These are phyloP conservation scores for Cordyceps sp. DNA, from an alignment of 2,329 filamentous ascomycete genomes.

Conservation along the genomic window DNA sequence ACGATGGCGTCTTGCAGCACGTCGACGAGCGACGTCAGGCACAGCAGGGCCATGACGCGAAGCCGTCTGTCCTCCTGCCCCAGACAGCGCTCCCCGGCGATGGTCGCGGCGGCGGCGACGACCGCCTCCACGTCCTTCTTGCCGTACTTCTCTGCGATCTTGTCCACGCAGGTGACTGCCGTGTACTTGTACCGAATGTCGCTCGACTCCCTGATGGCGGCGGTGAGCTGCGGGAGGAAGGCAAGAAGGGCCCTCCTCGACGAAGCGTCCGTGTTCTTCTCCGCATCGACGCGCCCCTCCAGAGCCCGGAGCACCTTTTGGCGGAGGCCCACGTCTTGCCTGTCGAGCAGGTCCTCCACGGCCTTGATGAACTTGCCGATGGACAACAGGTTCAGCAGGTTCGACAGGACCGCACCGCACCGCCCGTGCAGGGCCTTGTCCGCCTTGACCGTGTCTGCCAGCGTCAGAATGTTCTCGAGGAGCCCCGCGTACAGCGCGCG, in stretches of 20 bases:
- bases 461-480: slow-evolving; percentile 44
- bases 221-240: slow-evolving; percentile 65
- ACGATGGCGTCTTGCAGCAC: slow-evolving; percentile 77
- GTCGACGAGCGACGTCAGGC: slow-evolving; percentile 76
- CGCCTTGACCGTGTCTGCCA: slow-evolving; percentile 48
- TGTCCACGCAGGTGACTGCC: slow-evolving; percentile 78
- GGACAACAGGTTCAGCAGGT: slow-evolving; percentile 69
- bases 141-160: slow-evolving; percentile 87
- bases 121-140: slow-evolving; percentile 75
- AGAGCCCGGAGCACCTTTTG: slow-evolving; percentile 69
- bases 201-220: slow-evolving; percentile 55
- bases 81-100: slow-evolving; percentile 62
- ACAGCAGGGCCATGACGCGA: slow-evolving; percentile 71
- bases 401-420: slow-evolving; percentile 56
- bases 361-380: slow-evolving; percentile 81
- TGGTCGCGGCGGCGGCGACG: slow-evolving; percentile 55
- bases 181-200: slow-evolving; percentile 68
- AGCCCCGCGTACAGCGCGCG: slow-evolving; percentile 53
- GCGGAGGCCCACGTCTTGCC: slow-evolving; percentile 57
- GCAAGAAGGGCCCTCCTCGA: slow-evolving; percentile 57
- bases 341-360: slow-evolving; percentile 64
- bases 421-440: slow-evolving; percentile 37
- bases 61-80: slow-evolving; percentile 57
- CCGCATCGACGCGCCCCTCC: slow-evolving; percentile 60
- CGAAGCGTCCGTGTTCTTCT: slow-evolving; percentile 48